Evolutionary conservation across 140 eudicot genomes (phyloP).

Genomic region (Bidens hawaiensis): DNA sequence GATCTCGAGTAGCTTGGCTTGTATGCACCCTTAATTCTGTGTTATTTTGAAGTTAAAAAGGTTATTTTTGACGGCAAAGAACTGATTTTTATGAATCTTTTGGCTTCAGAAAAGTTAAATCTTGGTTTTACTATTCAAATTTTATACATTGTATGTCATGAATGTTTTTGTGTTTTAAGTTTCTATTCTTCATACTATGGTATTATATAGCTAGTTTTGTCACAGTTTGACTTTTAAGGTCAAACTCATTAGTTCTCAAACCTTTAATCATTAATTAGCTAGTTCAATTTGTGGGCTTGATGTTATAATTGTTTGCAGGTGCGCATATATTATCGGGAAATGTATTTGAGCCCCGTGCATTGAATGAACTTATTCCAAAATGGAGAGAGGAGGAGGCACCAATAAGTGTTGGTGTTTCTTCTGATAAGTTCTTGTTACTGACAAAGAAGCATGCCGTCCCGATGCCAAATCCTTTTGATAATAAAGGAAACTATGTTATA

Average conservation of each 20-base stretch:
- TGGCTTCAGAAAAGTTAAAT: not conserved
- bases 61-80: too few species aligned
- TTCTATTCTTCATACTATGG: not conserved
- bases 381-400: slow-evolving; percentile 97
- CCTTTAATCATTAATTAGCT: not conserved
- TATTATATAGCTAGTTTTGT: slow-evolving; percentile 1
- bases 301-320: slow-evolving; percentile 37
- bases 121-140: not conserved
- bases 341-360: slow-evolving; percentile 92
- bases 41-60: too few species aligned
- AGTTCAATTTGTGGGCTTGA: not conserved
- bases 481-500: slow-evolving; percentile 87
- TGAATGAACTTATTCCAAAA: slow-evolving; percentile 84
- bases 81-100: not conserved
- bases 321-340: slow-evolving; percentile 94
- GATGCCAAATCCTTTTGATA: slow-evolving; percentile 84
- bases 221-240: not conserved
- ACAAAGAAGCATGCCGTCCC: slow-evolving; percentile 61
- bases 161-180: not conserved
- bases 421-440: slow-evolving; percentile 91
- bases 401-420: slow-evolving; percentile 71
- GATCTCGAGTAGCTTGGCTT: too few species aligned
- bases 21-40: too few species aligned
- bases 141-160: not conserved
- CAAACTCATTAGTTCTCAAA: not conserved